Conservation (phyloP, 306 rosid genomes). For the Adenanthera pavonina region DNA sequence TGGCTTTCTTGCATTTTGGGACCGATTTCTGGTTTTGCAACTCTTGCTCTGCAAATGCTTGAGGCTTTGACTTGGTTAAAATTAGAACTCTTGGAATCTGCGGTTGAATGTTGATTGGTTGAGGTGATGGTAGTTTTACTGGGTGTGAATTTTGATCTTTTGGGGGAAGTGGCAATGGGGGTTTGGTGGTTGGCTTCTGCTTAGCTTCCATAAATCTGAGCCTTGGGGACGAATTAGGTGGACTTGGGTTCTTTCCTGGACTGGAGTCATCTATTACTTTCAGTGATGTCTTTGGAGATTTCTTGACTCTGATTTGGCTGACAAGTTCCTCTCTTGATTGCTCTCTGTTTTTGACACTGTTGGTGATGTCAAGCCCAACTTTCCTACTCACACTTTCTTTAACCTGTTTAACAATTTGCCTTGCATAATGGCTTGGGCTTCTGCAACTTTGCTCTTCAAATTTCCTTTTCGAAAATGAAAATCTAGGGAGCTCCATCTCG, state of each 20-base stretch:
- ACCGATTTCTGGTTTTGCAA: conserved; percentile 33
- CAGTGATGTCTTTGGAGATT: conserved; percentile 37
- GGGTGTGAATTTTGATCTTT: conserved; percentile 51
- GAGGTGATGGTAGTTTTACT: conserved; percentile 41
- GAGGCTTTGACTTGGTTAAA: conserved; percentile 49
- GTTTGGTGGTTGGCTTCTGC: conserved; percentile 40
- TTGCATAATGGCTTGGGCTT: conserved; percentile 73
- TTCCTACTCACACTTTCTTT: conserved; percentile 71
- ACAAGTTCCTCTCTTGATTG: conserved; percentile 47
- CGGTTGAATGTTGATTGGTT: conserved; percentile 40
- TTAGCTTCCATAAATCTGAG: conserved; percentile 57
- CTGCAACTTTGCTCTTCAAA: conserved; percentile 47
- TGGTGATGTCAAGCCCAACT: conserved; percentile 82
- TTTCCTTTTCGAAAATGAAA: conserved; percentile 57
- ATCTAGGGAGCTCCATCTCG: conserved; percentile 59
- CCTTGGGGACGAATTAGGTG: conserved; percentile 53
- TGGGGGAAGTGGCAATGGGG: conserved; percentile 34
- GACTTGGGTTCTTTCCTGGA: conserved; percentile 49
- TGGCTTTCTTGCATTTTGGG: conserved; percentile 41
- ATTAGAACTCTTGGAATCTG: conserved; percentile 40
- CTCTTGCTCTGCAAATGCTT: conserved; percentile 34
- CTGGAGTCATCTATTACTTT: conserved; percentile 47
- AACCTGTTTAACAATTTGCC: conserved; percentile 83
- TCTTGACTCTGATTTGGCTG: conserved; percentile 52
- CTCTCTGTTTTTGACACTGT: conserved; percentile 59